Evolutionary conservation across 163 green algal species (phyloP), one percentile per base, ranked within the genome.

Genomic region (Scenedesmus sp.): DNA sequence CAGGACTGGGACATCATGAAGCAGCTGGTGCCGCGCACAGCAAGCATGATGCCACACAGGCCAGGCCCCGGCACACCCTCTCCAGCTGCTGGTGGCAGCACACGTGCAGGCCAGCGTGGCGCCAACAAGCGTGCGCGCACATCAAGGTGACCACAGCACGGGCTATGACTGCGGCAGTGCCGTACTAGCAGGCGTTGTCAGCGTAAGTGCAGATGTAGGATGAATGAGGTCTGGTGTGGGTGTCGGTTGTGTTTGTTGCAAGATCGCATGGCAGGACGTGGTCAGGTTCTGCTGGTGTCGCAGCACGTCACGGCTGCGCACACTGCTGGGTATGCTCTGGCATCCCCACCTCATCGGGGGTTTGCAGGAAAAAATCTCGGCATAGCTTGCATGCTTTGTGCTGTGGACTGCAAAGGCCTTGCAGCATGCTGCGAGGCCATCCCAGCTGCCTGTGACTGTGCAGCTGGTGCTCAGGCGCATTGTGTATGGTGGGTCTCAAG

Each of bases 1-100:
- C 85, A 91, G 24, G 93, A 96, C 72, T 98, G 96, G 96, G 79
- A 96, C 46, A 26, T 79, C 40, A 97, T 96, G 94, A 94, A 92
- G 68, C 22, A 89, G 44, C 42, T 92, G 26, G 91, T 96, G 16
- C 26, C 20, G 1, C 78, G 53, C 9, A 65, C 73, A 12, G 88
- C 91, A 5, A 96, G 93, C 92, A 91, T 95, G 44, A 96, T 96
- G 89, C 88, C 93, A 44, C 73, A 93, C 33, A 61, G 61, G 42
- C 61, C 76, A 42, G 22, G 46, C 26, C 37, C 44, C 16, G n/a
- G 53, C 37, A 80, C 37, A 20, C 72, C 30, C 7, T 43, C 79
- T 18, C 35, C 83, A 30, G n/a, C 83, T 56, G 81, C 51, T 44
- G 59, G 37, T 37, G 68, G 35, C 13, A 80, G 61, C 33, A 43